A percentile compares a stretch with the other conserved stretches of the same genome.
phyloP scores from a whole-genome alignment of 495 filamentous ascomycete genomes.

The Penicillium cinerascens region DNA sequence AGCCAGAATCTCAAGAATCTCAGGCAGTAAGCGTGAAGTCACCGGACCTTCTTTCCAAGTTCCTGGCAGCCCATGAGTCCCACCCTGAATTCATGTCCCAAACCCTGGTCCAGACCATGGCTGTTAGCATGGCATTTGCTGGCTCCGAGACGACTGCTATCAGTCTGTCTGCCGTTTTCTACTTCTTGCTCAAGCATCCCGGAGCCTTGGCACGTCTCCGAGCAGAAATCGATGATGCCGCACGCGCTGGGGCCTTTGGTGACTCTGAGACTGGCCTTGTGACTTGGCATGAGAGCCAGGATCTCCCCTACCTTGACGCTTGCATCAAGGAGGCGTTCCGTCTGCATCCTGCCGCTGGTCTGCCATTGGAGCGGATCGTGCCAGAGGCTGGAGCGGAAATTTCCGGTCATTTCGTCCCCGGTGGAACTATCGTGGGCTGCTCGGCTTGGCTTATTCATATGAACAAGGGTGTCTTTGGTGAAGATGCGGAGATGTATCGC shows the following conservation, averaged over 20 bases:
- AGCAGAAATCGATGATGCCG: slow-evolving; percentile 53
- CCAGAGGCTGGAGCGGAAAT: slow-evolving; percentile 31
- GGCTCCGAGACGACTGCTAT: slow-evolving; percentile 67
- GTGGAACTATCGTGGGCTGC: slow-evolving; percentile 62
- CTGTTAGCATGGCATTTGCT: slow-evolving; percentile 52
- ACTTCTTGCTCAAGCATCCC: slow-evolving; percentile 58
- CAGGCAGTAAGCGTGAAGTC: slow-evolving; percentile 33
- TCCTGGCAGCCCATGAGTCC: slow-evolving; percentile 42
- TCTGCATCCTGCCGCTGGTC: slow-evolving; percentile 56
- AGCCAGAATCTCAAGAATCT: slow-evolving; percentile 26
- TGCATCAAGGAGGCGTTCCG: slow-evolving; percentile 68
- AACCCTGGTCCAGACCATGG: slow-evolving; percentile 60
- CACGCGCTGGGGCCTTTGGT: slow-evolving; percentile 30
- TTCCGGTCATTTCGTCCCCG: slow-evolving; percentile 51
- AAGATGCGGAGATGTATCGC: slow-evolving; percentile 52
- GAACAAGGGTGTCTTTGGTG: slow-evolving; percentile 54
- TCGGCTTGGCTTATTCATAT: slow-evolving; percentile 61
- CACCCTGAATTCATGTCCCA: slow-evolving; percentile 63
- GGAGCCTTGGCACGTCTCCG: slow-evolving; percentile 38
- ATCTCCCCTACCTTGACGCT: slow-evolving; percentile 60
- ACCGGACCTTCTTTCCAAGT: slow-evolving; percentile 43
- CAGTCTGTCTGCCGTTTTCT: slow-evolving; percentile 59
- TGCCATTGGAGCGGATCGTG: slow-evolving; percentile 52
- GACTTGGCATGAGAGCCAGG: slow-evolving; percentile 52
- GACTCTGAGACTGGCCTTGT: slow-evolving; percentile 53